Evolutionary conservation across 208 protist species (phyloP), one percentile per base, ranked within the genome.

Genomic region (Leishmania gerbilli): DNA sequence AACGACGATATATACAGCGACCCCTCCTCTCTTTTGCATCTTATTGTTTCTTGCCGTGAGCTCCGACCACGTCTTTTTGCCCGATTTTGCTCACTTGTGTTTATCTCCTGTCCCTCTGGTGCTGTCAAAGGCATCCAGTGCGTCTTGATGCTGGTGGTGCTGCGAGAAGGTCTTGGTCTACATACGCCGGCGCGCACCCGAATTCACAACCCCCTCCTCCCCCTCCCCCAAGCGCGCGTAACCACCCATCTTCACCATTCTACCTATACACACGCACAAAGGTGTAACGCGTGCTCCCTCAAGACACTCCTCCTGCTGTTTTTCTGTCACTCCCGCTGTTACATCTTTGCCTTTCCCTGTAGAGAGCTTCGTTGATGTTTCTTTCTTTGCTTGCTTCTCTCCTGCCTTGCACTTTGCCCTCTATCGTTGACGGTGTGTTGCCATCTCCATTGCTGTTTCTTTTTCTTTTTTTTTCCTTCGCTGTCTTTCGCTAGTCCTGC

Each of bases 401-500:
- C 24, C 71, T 51, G 4, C n/a, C 51, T 62, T 76, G 45, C 47
- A 62, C 45, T 4, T 53, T 74, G 13, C 17, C 53, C n/a, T 74
- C 55, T 79, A 71, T 82, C 69, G 64, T 77, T 53, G 17, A 42
- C n/a, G n/a, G 21, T 56, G 64, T 40, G 40, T 74, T 80, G 27
- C 15, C 45, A 7, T 37, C 47, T 45, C 17, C 55, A n/a, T 53
- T 45, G 7, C 62, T 49, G 13, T 67, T 31, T 17, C n/a, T 49
- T 34, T 76, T 21, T 31, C 67, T 77, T 13, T 76, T 40, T 76
- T 40, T 49, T 42, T 64, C 24, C 5, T 58, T 60, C 67, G 53
- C 11, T 77, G 21, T 62, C 51, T 17, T 51, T 68, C 31, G 62
- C 58, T 64, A 64, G 27, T 64, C 27, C n/a, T 27, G n/a, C 9